phyloP scores from a whole-genome alignment of 2,329 filamentous ascomycete species.

The Neofusicoccum umdonicola region DNA sequence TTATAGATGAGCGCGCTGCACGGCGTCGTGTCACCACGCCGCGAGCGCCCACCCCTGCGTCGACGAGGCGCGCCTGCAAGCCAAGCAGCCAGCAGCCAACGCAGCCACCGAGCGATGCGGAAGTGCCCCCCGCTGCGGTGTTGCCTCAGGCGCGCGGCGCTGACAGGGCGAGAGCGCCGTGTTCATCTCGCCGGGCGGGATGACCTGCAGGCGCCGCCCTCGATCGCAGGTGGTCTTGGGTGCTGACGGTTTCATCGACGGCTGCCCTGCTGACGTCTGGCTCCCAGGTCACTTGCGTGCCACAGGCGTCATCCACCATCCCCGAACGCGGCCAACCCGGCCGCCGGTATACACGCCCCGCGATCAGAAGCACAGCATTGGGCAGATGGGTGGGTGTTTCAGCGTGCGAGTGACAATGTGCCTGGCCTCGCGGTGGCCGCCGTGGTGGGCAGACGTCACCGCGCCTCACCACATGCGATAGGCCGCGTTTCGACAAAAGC shows the following conservation, averaged over 20 bases:
- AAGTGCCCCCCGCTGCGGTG: background rate
- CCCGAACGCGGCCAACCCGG: background rate
- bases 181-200: background rate
- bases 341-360: background rate
- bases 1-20: slow-evolving; percentile 10
- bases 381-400: slow-evolving; percentile 1
- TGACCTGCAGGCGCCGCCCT: background rate
- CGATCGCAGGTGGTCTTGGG: slow-evolving; percentile 1
- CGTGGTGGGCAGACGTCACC: background rate
- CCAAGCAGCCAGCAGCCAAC: background rate
- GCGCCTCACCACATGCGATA: slow-evolving; percentile 2
- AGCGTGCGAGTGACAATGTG: background rate
- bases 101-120: slow-evolving; percentile 4
- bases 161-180: background rate
- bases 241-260: slow-evolving; percentile 1
- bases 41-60: background rate
- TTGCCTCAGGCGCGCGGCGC: background rate
- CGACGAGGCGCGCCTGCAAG: background rate
- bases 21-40: background rate
- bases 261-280: background rate
- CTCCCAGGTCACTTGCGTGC: background rate
- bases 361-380: background rate
- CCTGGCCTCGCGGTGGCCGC: background rate
- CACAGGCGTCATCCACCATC: slow-evolving; percentile 4
- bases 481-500: slow-evolving; percentile 17